Evolutionary conservation across 2,329 filamentous ascomycete species (phyloP), one percentile per base, ranked within the genome.

Genomic region (Ilyonectria destructans): DNA sequence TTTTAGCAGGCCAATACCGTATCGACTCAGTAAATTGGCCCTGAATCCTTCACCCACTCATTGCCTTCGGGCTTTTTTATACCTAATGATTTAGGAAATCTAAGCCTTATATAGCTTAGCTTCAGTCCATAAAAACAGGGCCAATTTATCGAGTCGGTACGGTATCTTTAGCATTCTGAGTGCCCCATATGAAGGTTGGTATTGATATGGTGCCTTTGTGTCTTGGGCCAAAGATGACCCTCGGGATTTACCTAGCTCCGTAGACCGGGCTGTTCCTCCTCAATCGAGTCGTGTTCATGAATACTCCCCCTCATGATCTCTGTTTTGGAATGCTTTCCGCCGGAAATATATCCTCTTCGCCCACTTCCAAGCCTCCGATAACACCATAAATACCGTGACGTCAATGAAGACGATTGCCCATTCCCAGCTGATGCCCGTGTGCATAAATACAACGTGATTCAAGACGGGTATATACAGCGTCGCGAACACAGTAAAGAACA

Each of bases 381-480:
- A 89, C 0, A 82, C 71, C 75, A 93, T 88, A 81, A 93, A 94
- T 2, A 93, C 73, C 0, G 86, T 75, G 0, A 88, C 84, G 21
- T 86, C 86, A 26, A 91, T 80, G 68, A 93, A 88, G 1, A 92
- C 90, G 56, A 93, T 86, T 0, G 84, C 89, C 91, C 90, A 93
- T 77, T 93, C 91, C 90, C 90, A 91, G 10, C 81, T 85, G 66
- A 93, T 92, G 0, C 87, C 87, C 2, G 82, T 85, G 73, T 93
- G 91, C 75, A 90, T 87, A 80, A 93, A 93, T 0, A 93, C 90
- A 1, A 83, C 80, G 9, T 85, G 84, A 77, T 92, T 92, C 72
- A 93, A 83, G n/a, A 87, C 88, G 0, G 91, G 91, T 61, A 93
- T 92, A 73, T 94, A 94, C 1, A 91, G 79, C 3, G 87, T 85